A percentile compares a stretch with the other conserved stretches of the same genome.
Evolutionary conservation across 352 stramenopile genomes (phyloP).

Genomic region (Pythium chondricola): DNA sequence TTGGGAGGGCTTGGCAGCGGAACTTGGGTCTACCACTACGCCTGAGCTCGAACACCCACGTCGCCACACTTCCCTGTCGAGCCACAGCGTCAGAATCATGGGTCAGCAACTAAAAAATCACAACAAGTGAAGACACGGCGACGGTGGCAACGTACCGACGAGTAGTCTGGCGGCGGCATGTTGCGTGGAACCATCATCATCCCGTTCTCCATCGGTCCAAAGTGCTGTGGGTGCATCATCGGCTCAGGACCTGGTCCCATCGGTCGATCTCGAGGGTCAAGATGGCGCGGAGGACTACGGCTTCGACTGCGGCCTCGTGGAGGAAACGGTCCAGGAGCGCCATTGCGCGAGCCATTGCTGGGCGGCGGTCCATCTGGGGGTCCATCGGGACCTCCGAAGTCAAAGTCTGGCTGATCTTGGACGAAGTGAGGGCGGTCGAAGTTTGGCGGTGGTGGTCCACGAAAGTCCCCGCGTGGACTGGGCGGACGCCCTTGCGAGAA

Average conservation of each 20-base stretch:
- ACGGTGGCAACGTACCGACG: background rate
- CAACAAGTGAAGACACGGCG: background rate
- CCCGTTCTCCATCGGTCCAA: background rate
- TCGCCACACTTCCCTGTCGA: constrained; percentile 4
- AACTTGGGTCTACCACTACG: constrained; percentile 43
- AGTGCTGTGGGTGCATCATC: background rate
- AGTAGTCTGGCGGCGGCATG: constrained; percentile 3
- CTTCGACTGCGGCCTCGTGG: constrained; percentile 22
- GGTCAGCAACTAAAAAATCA: background rate
- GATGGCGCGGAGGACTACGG: constrained; percentile 17
- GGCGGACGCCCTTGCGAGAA: no score
- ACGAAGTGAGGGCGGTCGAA: no score
- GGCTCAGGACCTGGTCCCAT: constrained; percentile 23
- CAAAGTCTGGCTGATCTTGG: no score
- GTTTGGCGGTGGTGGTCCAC: no score
- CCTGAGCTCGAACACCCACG: constrained; percentile 46
- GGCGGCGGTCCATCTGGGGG: no score
- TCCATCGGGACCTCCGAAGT: no score
- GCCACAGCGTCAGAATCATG: background rate
- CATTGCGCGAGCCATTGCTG: no score
- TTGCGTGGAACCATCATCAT: constrained; percentile 6
- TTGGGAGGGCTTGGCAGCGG: constrained; percentile 33
- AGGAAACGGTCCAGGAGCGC: background rate
- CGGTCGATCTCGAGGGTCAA: no score
- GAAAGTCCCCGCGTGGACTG: no score